A percentile compares a stretch with the other conserved stretches of the same genome.
Evolutionary conservation across 371 early-diverging fungal genomes (phyloP).

Genomic region (Saksenaea vasiformis): DNA sequence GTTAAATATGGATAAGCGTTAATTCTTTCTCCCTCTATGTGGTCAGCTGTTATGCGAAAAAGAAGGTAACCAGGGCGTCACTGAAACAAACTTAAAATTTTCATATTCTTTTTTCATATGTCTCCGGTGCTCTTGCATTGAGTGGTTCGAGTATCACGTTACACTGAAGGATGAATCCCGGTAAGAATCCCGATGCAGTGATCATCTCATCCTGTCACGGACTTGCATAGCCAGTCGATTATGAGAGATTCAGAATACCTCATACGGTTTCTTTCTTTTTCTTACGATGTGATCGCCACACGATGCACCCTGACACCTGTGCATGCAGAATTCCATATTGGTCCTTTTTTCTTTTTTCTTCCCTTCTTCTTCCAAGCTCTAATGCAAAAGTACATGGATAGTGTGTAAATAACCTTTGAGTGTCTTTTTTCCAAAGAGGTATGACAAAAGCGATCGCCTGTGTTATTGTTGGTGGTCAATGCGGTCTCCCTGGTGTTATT

Average conservation of each 20-base stretch:
- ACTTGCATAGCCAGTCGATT: background rate
- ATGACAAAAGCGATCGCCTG: conserved; percentile 2
- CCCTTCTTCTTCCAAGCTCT: background rate
- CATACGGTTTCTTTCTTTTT: background rate
- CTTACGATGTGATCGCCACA: background rate
- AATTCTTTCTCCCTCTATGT: background rate
- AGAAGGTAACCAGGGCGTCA: background rate
- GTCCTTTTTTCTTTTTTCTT: background rate
- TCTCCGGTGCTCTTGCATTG: background rate
- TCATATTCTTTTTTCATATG: background rate
- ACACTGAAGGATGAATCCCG: background rate
- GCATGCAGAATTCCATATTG: background rate
- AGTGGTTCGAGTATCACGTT: conserved; percentile 4
- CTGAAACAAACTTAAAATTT: background rate
- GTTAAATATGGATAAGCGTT: background rate
- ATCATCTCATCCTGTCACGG: conserved; percentile 2
- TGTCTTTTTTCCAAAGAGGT: background rate
- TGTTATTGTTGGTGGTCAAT: conserved; percentile 6
- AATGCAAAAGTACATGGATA: background rate
- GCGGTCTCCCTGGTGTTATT: conserved; percentile 2
- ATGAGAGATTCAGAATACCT: background rate
- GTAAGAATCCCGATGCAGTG: conserved; percentile 3
- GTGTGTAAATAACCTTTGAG: background rate
- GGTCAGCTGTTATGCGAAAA: background rate
- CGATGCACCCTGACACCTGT: background rate